Evolutionary conservation across 257 asterid species (phyloP), one percentile per base, ranked within the genome.

Genomic region (Plectranthus barbatus): DNA sequence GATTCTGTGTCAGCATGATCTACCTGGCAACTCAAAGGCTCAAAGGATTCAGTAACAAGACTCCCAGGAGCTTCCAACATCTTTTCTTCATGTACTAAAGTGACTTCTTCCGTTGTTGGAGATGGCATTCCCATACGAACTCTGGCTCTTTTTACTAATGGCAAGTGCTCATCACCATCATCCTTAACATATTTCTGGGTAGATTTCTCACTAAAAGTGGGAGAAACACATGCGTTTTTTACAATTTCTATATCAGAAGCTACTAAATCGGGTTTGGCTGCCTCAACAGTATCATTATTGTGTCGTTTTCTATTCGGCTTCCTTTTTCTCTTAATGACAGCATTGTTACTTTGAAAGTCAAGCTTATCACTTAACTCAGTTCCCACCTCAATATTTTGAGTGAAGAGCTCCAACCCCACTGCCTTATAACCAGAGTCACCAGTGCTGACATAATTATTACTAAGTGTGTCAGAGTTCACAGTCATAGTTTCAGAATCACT

Each of bases 101-200:
- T 68, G 59, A 55, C 55, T 53, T 58, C 80, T 70, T 74, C 76
- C 55, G 66, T 70, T 5, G 65, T 67, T 26, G 90, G 80, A 33
- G 86, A 79, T 57, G 74, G 69, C 64, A 80, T 77, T 66, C 93
- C 88, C 91, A 86, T 74, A 29, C 95, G 95, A 66, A 80, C 92
- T 77, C 98, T 81, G 60, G 98, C 97, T 72, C 98, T 80, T 78
- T 92, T 92, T 67, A 83, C 78, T 71, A 89, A 74, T 15, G 98
- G 98, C 49, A 92, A 74, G 74, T 92, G 97, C 74, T 83, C 95
- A 70, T 92, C 98, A 60, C 97, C 97, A 64, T 83, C 80, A 70
- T 86, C 95, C 67, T 79, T 88, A 64, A 62, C 33, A 49, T 53
- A 55, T 79, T 39, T 74, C 82, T 26, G 31, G 31, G 67, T 56